These are phyloP conservation scores for Amphirosellinia nigrospora DNA, from an alignment of 495 filamentous ascomycete genomes.

Conservation along the genomic window DNA sequence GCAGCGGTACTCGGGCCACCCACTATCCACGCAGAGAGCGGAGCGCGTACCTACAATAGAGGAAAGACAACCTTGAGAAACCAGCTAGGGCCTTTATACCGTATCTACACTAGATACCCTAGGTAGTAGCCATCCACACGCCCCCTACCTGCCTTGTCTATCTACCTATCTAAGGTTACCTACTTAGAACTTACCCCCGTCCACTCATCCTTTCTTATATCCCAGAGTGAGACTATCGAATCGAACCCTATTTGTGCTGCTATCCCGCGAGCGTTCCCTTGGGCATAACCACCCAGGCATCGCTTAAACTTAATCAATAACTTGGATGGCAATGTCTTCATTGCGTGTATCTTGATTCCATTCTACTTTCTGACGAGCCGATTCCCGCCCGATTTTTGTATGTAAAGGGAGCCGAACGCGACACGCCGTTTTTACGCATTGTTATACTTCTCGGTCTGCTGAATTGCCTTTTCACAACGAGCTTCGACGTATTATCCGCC, in stretches of 20 bases:
- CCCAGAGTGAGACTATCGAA: slow-evolving; percentile 24
- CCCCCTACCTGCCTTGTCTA: slow-evolving; percentile 19
- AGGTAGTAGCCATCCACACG: slow-evolving; percentile 20
- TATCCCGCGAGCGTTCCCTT: not conserved
- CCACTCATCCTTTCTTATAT: slow-evolving; percentile 25
- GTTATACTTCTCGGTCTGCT: not conserved
- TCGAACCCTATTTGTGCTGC: slow-evolving; percentile 20
- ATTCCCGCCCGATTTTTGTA: not conserved
- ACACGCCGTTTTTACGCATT: not conserved
- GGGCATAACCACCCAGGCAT: slow-evolving; percentile 7
- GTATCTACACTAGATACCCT: too few relatives aligned
- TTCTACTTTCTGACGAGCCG: slow-evolving; percentile 3
- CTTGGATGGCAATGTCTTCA: slow-evolving; percentile 16
- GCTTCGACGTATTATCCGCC: not conserved
- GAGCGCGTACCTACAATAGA: slow-evolving; percentile 4
- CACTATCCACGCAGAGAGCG: not conserved
- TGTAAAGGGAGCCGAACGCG: slow-evolving; percentile 5
- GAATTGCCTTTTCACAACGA: slow-evolving; percentile 6
- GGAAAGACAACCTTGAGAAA: not conserved
- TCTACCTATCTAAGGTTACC: slow-evolving; percentile 8
- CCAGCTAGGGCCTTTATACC: slow-evolving; percentile 16
- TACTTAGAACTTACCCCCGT: too few relatives aligned
- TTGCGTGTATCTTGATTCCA: slow-evolving; percentile 9
- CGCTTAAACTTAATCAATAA: not conserved
- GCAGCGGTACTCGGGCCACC: slow-evolving; percentile 15